Evolutionary conservation across 345 rosid species (phyloP).

Genomic region (Luvunga scandens): DNA sequence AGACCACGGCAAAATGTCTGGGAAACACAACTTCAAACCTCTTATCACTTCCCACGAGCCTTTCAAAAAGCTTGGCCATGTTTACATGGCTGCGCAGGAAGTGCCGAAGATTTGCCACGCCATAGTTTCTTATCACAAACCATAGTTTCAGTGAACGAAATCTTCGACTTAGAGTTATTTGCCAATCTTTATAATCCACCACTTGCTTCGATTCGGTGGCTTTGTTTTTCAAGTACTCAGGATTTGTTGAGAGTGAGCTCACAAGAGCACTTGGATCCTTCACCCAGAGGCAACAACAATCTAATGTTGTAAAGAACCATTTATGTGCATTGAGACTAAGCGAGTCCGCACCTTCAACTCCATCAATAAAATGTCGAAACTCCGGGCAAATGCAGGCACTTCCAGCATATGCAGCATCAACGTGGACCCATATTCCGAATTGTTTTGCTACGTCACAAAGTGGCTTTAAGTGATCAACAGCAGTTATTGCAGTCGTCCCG

Average conservation of each 20-base stretch:
- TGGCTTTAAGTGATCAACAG: conserved; percentile 30
- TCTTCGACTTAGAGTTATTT: conserved; percentile 50
- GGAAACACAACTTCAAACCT: conserved; percentile 38
- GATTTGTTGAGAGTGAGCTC: conserved; percentile 34
- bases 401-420: conserved; percentile 56
- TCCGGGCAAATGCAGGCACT: conserved; percentile 51
- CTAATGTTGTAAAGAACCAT: conserved; percentile 44
- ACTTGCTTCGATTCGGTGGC: conserved; percentile 30
- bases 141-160: conserved; percentile 47
- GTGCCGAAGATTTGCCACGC: conserved; percentile 35
- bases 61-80: conserved; percentile 46
- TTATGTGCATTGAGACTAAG: conserved; percentile 58
- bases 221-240: conserved; percentile 42
- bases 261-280: conserved; percentile 43
- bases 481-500: conserved; percentile 32
- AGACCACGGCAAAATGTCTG: conserved; percentile 40
- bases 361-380: conserved; percentile 35
- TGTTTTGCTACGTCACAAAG: conserved; percentile 15
- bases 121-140: conserved; percentile 53
- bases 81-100: conserved; percentile 38
- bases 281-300: conserved; percentile 60
- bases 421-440: conserved; percentile 43
- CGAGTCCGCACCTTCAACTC: conserved; percentile 46
- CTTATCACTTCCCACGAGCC: conserved; percentile 27
- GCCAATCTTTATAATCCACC: conserved; percentile 59